Evolutionary conservation across 2,329 filamentous ascomycete genomes (phyloP).

Genomic region (Stagonosporopsis rhizophila): DNA sequence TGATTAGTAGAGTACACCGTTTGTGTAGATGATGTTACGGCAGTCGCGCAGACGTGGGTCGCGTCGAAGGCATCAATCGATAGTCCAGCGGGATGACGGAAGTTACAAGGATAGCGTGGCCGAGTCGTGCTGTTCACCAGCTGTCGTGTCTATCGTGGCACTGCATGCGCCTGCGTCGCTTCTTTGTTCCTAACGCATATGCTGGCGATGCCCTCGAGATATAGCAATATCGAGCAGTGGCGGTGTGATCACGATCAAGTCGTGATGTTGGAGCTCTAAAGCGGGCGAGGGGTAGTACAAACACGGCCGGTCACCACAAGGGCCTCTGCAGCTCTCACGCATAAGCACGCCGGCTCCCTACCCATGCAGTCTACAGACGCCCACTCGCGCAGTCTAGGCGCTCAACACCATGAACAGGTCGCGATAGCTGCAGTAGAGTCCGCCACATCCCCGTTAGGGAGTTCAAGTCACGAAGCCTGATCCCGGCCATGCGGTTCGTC

Average conservation of each 20-base stretch:
- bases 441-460: conserved; percentile 38
- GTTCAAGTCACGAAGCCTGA: conserved; percentile 25
- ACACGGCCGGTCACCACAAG: not conserved
- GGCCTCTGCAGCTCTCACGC: conserved; percentile 18
- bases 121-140: conserved; percentile 20
- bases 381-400: conserved; percentile 13
- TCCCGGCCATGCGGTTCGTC: conserved; percentile 35
- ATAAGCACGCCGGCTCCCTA: conserved; percentile 14
- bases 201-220: not conserved
- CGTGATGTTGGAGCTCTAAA: conserved; percentile 8
- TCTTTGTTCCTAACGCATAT: not conserved
- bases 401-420: conserved; percentile 12
- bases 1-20: not conserved
- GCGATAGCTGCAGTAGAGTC: conserved; percentile 1
- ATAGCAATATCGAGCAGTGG: conserved; percentile 11
- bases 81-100: conserved; percentile 38
- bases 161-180: conserved; percentile 18
- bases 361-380: conserved; percentile 5
- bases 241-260: conserved; percentile 7
- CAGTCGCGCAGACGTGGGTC: conserved; percentile 11
- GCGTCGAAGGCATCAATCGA: conserved; percentile 18
- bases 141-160: conserved; percentile 17
- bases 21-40: conserved; percentile 6
- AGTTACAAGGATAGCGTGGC: conserved; percentile 19
- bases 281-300: conserved; percentile 10